Percentiles rank a stretch among this genome's conserved stretches.
Evolutionary conservation across 1,139 yeast species (phyloP).

Genomic region (Taphrina communis): DNA sequence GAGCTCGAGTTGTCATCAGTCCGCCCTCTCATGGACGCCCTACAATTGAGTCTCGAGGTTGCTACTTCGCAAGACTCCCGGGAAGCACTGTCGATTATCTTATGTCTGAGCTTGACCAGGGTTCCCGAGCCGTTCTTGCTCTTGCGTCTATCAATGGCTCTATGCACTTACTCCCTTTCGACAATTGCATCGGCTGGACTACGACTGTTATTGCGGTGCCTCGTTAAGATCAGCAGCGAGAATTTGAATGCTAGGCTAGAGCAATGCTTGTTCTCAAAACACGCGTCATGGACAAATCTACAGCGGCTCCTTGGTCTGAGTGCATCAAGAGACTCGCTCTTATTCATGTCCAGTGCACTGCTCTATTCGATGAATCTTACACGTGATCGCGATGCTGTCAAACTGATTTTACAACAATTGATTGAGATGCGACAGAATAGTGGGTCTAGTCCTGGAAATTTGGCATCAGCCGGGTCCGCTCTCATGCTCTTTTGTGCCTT

Average conservation of each 20-base stretch:
- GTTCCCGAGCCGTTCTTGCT: conserved; percentile 3
- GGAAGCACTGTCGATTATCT: conserved; percentile 5
- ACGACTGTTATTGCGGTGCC: conserved; percentile 8
- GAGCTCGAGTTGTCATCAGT: conserved; percentile 8
- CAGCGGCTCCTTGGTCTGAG: conserved; percentile 4
- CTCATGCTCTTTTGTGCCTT: conserved; percentile 3
- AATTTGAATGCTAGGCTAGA: background rate
- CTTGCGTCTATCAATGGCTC: background rate
- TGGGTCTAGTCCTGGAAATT: background rate
- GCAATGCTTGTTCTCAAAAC: background rate
- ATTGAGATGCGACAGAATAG: background rate
- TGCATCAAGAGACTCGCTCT: background rate
- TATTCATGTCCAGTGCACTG: background rate
- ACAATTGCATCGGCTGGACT: conserved; percentile 15
- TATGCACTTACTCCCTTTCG: conserved; percentile 8
- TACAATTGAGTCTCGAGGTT: background rate
- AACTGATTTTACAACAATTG: background rate
- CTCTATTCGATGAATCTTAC: conserved; percentile 1
- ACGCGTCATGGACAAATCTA: background rate
- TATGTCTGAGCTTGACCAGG: conserved; percentile 17
- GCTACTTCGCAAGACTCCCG: conserved; percentile 15
- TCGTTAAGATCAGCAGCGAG: conserved; percentile 3
- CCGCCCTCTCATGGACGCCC: conserved; percentile 19
- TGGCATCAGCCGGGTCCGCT: background rate
- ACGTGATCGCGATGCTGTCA: conserved; percentile 12